A percentile compares a stretch with the other conserved stretches of the same genome.
Conservation (phyloP, 208 protist genomes). For the Trypanosoma theileri region DNA sequence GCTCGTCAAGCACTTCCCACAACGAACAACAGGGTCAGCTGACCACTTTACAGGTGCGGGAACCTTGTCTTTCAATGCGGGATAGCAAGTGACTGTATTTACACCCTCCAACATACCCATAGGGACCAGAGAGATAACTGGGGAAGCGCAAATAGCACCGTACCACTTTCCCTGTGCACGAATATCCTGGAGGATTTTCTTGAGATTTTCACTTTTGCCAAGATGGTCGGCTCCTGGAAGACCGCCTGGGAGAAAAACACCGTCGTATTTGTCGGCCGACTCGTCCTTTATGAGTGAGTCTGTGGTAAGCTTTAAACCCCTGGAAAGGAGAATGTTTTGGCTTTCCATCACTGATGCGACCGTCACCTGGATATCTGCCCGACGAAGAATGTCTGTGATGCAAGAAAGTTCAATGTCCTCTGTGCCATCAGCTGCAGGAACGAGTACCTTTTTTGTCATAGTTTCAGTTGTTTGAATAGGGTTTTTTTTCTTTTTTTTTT, state of each 20-base stretch:
- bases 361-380: slow-evolving; percentile 68
- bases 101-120: slow-evolving; percentile 80
- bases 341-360: slow-evolving; percentile 75
- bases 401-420: slow-evolving; percentile 90
- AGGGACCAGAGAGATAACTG: slow-evolving; percentile 56
- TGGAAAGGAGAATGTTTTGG: slow-evolving; percentile 56
- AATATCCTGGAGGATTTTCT: slow-evolving; percentile 71
- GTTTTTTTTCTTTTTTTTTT: slow-evolving; percentile 13
- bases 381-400: slow-evolving; percentile 80
- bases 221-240: slow-evolving; percentile 72
- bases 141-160: slow-evolving; percentile 85
- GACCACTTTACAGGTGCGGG: slow-evolving; percentile 57
- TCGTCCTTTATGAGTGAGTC: slow-evolving; percentile 67
- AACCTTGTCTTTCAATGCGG: slow-evolving; percentile 68
- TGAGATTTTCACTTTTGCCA: slow-evolving; percentile 54
- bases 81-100: slow-evolving; percentile 76
- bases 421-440: slow-evolving; percentile 76
- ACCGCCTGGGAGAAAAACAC: slow-evolving; percentile 80
- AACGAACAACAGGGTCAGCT: slow-evolving; percentile 64
- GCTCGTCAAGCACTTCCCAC: slow-evolving; percentile 84
- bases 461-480: not conserved
- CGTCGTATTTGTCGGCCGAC: slow-evolving; percentile 62
- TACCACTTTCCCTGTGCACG: slow-evolving; percentile 62
- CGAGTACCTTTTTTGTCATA: slow-evolving; percentile 69
- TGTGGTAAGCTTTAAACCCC: slow-evolving; percentile 56